Evolutionary conservation across 495 filamentous ascomycete genomes (phyloP).

Genomic region (Lophium mytilinum): DNA sequence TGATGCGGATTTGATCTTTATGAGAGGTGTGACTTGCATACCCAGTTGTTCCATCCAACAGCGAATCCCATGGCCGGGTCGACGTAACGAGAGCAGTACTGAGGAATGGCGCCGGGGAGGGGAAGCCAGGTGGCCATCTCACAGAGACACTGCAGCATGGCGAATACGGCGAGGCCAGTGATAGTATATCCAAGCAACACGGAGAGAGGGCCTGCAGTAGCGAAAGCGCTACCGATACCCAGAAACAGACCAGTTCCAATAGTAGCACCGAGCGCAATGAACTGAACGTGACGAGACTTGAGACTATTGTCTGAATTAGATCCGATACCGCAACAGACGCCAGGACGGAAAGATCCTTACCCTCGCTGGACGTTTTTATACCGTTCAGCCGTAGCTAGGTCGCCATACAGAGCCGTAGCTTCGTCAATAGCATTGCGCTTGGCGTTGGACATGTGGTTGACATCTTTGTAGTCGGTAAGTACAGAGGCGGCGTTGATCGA

Average conservation of each 20-base stretch:
- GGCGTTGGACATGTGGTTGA: constrained; percentile 6
- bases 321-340: no score
- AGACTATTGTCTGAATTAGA: constrained; percentile 16
- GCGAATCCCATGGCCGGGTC: constrained; percentile 70
- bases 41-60: constrained; percentile 63
- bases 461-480: not conserved
- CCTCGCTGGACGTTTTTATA: constrained; percentile 38
- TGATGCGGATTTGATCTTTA: not conserved
- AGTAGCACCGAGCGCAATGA: constrained; percentile 61
- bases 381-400: constrained; percentile 34
- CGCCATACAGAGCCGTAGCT: constrained; percentile 37
- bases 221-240: constrained; percentile 56
- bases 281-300: constrained; percentile 49
- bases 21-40: no score
- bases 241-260: constrained; percentile 73
- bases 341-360: constrained; percentile 16
- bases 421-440: constrained; percentile 29
- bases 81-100: constrained; percentile 64
- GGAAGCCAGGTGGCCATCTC: constrained; percentile 73
- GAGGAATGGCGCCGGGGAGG: constrained; percentile 65
- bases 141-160: constrained; percentile 47
- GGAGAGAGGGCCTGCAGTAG: constrained; percentile 54
- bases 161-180: constrained; percentile 56
- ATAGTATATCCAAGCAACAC: constrained; percentile 64
- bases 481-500: no score